These are phyloP conservation scores for Hemileia vastatrix DNA, from an alignment of 1,284 basidiomycete genomes.

Conservation along the genomic window DNA sequence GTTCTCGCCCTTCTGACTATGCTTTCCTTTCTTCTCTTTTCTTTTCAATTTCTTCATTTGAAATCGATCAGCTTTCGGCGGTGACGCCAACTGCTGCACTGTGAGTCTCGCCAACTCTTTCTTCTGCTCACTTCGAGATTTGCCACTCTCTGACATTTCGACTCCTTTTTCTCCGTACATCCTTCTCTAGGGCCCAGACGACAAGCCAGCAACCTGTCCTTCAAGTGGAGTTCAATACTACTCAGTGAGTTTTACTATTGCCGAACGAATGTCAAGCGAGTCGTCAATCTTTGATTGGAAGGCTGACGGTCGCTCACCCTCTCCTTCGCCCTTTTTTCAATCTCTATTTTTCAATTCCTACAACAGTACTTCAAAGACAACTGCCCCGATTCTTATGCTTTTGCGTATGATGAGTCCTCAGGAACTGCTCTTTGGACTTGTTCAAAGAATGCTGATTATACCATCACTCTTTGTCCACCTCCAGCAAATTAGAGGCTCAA, in stretches of 20 bases:
- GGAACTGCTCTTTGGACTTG: slow-evolving; percentile 15
- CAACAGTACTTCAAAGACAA: slow-evolving; percentile 10
- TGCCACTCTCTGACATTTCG: too few relatives aligned
- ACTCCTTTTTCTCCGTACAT: too few relatives aligned
- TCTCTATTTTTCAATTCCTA: background rate
- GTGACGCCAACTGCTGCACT: slow-evolving; percentile 25
- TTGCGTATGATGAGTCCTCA: slow-evolving; percentile 24
- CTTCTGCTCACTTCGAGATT: too few relatives aligned
- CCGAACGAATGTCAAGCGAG: background rate
- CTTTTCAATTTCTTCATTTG: background rate
- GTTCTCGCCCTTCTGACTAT: too few relatives aligned
- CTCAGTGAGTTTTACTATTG: background rate
- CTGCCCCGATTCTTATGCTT: slow-evolving; percentile 26
- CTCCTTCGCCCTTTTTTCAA: background rate
- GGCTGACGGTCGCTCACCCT: background rate
- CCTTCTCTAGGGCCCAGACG: background rate
- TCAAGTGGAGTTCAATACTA: slow-evolving; percentile 15
- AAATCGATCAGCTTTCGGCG: slow-evolving; percentile 14
- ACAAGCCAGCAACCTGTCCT: slow-evolving; percentile 22
- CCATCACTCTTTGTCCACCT: too few relatives aligned
- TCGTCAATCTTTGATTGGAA: background rate
- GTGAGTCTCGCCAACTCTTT: background rate
- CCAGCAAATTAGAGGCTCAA: too few relatives aligned
- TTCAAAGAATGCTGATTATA: too few relatives aligned
- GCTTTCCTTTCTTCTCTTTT: background rate